Evolutionary conservation across 164 flowering plant species (phyloP), one percentile per base, ranked within the genome.

Genomic region (Cinnamomum micranthum): DNA sequence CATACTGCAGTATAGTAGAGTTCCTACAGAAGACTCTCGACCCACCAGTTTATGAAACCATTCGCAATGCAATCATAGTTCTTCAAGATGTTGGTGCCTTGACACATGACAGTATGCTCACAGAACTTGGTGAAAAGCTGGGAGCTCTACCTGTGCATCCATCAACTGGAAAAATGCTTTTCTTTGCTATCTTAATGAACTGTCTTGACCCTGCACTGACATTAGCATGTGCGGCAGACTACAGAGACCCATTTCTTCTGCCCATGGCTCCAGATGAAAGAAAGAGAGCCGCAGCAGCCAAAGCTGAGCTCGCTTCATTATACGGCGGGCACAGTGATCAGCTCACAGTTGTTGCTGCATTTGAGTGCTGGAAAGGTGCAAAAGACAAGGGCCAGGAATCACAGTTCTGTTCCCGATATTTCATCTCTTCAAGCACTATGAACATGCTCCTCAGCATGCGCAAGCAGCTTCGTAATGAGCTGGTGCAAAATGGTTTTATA

Each of bases 201-300:
- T 96, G 99, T 81, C 94, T 94, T 50, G 97, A 91, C 75, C 99
- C 99, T 23, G 99, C 99, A 35, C 74, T 96, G 75, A 94, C 98
- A 55, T 69, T 94, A 50, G 99, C 99, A 50, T 92, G 98, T 84
- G 96, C 97, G 4, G 77, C 93, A 65, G 96, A 90, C 77, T 89
- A 80, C 62, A 85, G 81, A 82, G 92, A 90, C 65, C 98, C 97
- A 24, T 96, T 94, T 76, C 79, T 89, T 51, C 79, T 94, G 50
- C 97, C 99, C 25, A 82, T 90, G 88, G 81, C 79, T 10, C 92
- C 94, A 31, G 71, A 81, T 70, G 90, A 88, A 50, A 94, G 80
- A 84, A 86, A 88, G 80, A 90, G 59, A 85, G 97, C 94, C 35
- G 73, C 77, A 27, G 87, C 80, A 73, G 97, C 95, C 65, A 92